Base-by-base conservation (phyloP, 139 green algal genomes). In the Picochlorum sp. region DNA sequence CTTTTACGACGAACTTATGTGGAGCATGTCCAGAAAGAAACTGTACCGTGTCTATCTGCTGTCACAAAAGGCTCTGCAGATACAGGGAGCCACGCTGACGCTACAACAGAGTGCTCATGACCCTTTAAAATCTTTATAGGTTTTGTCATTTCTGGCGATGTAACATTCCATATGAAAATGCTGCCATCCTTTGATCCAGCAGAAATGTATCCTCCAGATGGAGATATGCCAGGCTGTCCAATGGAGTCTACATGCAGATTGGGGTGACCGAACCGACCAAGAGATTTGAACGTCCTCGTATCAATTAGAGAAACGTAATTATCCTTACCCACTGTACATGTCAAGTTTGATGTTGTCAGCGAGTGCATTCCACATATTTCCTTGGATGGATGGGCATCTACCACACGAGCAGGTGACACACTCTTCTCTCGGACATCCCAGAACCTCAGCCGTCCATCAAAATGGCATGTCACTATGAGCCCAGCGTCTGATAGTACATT, bases 131-230 rank as follows among this genome's bases (percentile, higher is more conserved):
- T 41, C 8, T 41, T 41, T 13, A 2, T 1, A 10, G 51, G 51
- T 16, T 4, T 34, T 23, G 3, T 30, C 28, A 30, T 59, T 59
- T 30, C 23, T 23, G 34, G 14, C 41, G 23, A 37, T 21, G 47
- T 41, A 45, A 84, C 37, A 60, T 78, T 66, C 76, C 76, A 85
- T 13, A 85, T 11, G 47, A 73, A 79, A 0, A 83, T 10, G 1
- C 59, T 62, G 13, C 76, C 79, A 26, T 79, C 65, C 11, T 45
- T 47, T 2, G 76, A 83, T 3, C 76, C 76, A 2, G 74, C 72
- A 9, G 72, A 62, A 1, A 67, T 73, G n/a, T 75, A 69, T 7
- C 30, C 49, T 52, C 73, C 76, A 52, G 13, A 62, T 23, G 64
- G 64, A 52, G 15, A 64, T 44, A 63, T 63, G 24, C 58, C 57